A percentile compares a stretch with the other conserved stretches of the same genome.
Conservation (phyloP, 2,329 filamentous ascomycete species). For the Ramularia endophylla region DNA sequence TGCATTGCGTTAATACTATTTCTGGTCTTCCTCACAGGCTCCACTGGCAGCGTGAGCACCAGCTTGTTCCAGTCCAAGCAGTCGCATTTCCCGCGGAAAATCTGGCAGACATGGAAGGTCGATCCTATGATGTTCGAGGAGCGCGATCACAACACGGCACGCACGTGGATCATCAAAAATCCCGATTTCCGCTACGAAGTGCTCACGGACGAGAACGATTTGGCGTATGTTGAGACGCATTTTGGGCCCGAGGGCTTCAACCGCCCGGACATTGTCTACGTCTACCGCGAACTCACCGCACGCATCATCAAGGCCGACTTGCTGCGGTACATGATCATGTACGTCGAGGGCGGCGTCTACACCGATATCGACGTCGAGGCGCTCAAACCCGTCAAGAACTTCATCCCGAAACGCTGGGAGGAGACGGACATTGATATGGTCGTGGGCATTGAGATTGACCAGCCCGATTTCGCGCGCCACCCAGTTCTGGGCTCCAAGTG, state of each 20-base stretch:
- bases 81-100: constrained; percentile 56
- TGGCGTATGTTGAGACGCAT: constrained; percentile 62
- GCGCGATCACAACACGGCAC: constrained; percentile 54
- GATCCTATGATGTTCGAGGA: constrained; percentile 61
- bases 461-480: constrained; percentile 59
- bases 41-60: constrained; percentile 11
- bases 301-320: constrained; percentile 64
- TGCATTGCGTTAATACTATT: constrained; percentile 42
- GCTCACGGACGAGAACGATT: constrained; percentile 61
- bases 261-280: constrained; percentile 59
- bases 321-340: constrained; percentile 62
- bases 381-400: constrained; percentile 48
- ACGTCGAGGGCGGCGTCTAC: constrained; percentile 58
- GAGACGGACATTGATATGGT: constrained; percentile 64
- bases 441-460: constrained; percentile 64
- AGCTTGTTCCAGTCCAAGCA: constrained; percentile 17
- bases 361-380: constrained; percentile 56
- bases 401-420: constrained; percentile 59
- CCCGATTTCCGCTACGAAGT: constrained; percentile 63
- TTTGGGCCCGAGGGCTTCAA: constrained; percentile 61
- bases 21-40: constrained; percentile 39
- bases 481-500: constrained; percentile 63
- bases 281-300: constrained; percentile 55
- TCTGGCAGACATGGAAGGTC: constrained; percentile 74
- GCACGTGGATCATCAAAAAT: constrained; percentile 62